These are phyloP conservation scores for Tylopilus sp. DNA, from an alignment of 1,284 basidiomycete species.

Conservation along the genomic window DNA sequence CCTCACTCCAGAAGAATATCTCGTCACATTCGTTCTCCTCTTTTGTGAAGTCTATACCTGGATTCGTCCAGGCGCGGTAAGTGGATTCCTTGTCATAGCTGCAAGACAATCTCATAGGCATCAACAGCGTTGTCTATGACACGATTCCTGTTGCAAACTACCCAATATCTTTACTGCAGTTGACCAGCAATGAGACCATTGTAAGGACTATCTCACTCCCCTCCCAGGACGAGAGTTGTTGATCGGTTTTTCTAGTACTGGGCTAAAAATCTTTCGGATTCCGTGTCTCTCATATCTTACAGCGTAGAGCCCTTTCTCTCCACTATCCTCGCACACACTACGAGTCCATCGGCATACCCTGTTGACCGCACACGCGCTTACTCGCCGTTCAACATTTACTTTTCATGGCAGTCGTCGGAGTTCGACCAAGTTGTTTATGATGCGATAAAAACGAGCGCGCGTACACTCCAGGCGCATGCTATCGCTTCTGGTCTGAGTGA, in stretches of 20 bases:
- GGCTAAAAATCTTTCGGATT: conserved; percentile 1
- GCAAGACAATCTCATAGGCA: not conserved
- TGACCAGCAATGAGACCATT: conserved; percentile 13
- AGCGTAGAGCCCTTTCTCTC: conserved; percentile 57
- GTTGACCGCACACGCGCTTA: conserved; percentile 41
- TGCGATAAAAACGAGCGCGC: conserved; percentile 40
- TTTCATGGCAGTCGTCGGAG: conserved; percentile 39
- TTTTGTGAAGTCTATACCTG: conserved; percentile 21
- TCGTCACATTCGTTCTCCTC: conserved; percentile 37
- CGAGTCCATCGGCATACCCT: conserved; percentile 47
- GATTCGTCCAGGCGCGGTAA: conserved; percentile 5
- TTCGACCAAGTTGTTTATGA: conserved; percentile 43
- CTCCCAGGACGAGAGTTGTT: not conserved
- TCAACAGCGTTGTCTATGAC: conserved; percentile 14
- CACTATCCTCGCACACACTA: conserved; percentile 42
- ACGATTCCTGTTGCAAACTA: conserved; percentile 14
- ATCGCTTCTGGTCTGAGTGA: conserved; percentile 23
- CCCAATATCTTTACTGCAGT: conserved; percentile 6
- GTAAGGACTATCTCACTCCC: conserved; percentile 4
- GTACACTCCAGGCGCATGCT: conserved; percentile 29
- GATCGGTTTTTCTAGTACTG: conserved; percentile 11
- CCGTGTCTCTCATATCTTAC: conserved; percentile 40
- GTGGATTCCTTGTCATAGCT: not conserved
- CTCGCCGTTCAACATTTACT: conserved; percentile 51
- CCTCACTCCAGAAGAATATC: conserved; percentile 29